Percentiles rank a stretch among this genome's conserved stretches.
Conservation (phyloP, 441 rosid genomes). For the Jatropha multifida region DNA sequence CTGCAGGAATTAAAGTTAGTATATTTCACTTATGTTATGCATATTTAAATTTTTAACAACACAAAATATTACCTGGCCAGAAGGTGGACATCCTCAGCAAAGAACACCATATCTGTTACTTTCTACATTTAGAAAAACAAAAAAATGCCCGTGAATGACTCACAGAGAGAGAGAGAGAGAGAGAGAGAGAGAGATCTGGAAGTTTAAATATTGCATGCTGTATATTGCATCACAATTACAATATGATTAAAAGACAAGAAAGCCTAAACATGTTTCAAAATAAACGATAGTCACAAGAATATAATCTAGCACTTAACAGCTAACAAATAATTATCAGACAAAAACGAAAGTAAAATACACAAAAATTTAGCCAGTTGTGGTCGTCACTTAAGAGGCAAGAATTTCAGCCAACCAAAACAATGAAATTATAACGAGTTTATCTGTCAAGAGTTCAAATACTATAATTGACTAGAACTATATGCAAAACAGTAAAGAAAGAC, state of each 20-base stretch:
- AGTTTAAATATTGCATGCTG: neutral
- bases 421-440: neutral
- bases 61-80: constrained; percentile 69
- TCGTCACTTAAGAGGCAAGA: neutral
- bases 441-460: neutral
- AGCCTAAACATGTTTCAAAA: neutral
- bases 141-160: constrained; percentile 16
- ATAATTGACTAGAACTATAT: neutral
- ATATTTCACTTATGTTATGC: constrained; percentile 2
- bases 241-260: neutral
- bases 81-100: constrained; percentile 88
- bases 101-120: constrained; percentile 93
- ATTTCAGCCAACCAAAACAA: neutral
- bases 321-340: neutral
- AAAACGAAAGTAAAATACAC: neutral
- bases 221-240: neutral
- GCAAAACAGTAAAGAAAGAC: neutral
- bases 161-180: neutral
- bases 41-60: constrained; percentile 13
- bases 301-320: neutral
- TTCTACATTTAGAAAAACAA: constrained; percentile 42
- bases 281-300: neutral
- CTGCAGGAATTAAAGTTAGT: constrained; percentile 41
- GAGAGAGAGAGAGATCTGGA: neutral
- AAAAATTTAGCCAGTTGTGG: constrained; percentile 3